Conservation (phyloP, 129 eudicot genomes). For the Flaveria trinervia region DNA sequence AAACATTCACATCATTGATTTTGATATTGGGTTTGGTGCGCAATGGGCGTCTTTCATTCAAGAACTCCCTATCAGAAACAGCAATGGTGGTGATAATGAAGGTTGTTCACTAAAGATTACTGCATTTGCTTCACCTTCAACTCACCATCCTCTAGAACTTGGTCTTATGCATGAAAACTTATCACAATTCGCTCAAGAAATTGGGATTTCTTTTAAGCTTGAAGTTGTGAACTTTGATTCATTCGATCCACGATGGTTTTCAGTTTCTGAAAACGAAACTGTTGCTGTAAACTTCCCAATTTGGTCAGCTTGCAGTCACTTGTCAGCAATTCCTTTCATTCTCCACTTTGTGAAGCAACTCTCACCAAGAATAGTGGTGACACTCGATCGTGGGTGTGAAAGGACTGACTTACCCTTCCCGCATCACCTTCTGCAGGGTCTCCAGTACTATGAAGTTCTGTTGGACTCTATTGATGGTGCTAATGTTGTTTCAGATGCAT, state of each 20-base stretch:
- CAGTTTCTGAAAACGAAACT: slow-evolving; percentile 38
- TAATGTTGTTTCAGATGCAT: slow-evolving; percentile 38
- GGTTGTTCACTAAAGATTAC: slow-evolving; percentile 52
- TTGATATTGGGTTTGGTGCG: slow-evolving; percentile 74
- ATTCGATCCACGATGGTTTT: slow-evolving; percentile 52
- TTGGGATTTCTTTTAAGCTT: slow-evolving; percentile 50
- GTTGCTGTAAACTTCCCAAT: slow-evolving; percentile 65
- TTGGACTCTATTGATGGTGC: slow-evolving; percentile 52
- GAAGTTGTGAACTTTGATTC: slow-evolving; percentile 62
- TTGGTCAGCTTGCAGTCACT: slow-evolving; percentile 45
- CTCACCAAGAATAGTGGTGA: slow-evolving; percentile 52
- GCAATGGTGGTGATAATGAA: slow-evolving; percentile 8
- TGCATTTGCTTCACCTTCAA: slow-evolving; percentile 69
- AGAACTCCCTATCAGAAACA: slow-evolving; percentile 50
- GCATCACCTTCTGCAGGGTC: slow-evolving; percentile 50
- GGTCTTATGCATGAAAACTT: slow-evolving; percentile 58
- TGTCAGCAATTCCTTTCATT: slow-evolving; percentile 44
- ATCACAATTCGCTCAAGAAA: slow-evolving; percentile 52
- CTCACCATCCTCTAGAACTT: slow-evolving; percentile 59
- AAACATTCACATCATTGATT: slow-evolving; percentile 60
- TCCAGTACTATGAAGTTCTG: slow-evolving; percentile 59
- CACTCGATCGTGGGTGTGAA: slow-evolving; percentile 62
- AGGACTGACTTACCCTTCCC: slow-evolving; percentile 54
- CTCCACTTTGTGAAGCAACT: slow-evolving; percentile 55
- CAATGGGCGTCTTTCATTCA: slow-evolving; percentile 77